A percentile compares a stretch with the other conserved stretches of the same genome.
Conservation (phyloP, 2,329 filamentous ascomycete species). For the Colletotrichum sansevieriae region DNA sequence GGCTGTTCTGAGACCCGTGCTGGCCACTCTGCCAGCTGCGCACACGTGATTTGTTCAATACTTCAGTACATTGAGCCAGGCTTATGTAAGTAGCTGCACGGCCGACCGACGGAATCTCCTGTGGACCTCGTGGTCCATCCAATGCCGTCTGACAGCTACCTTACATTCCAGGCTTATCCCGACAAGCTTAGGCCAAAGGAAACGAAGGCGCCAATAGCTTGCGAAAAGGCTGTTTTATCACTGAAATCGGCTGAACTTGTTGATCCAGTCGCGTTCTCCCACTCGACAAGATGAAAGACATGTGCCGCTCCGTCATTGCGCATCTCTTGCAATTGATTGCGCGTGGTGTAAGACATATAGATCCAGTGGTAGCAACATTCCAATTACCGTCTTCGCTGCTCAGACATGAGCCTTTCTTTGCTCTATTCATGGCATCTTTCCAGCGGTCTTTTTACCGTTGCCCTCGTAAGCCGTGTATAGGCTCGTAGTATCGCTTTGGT, state of each 20-base stretch:
- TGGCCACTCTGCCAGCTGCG: no score
- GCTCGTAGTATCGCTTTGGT: constrained; percentile 45
- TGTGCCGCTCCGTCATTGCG: neutral
- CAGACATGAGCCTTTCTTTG: neutral
- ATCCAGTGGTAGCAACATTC: neutral
- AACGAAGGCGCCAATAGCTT: neutral
- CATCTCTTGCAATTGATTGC: neutral
- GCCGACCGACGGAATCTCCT: neutral
- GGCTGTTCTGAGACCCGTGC: constrained; percentile 22
- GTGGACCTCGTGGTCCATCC: constrained; percentile 15
- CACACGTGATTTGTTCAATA: constrained; percentile 6
- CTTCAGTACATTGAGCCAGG: no score
- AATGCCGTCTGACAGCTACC: constrained; percentile 16
- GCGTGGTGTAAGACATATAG: neutral
- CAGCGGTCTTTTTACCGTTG: constrained; percentile 50
- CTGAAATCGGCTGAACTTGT: constrained; percentile 1
- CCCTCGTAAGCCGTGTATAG: constrained; percentile 47
- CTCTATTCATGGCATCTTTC: constrained; percentile 22
- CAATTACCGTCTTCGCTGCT: neutral
- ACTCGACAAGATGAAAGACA: neutral
- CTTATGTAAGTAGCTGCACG: neutral
- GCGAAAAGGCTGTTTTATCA: neutral
- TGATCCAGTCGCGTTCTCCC: neutral
- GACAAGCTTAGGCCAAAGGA: neutral
- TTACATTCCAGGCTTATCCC: constrained; percentile 18